phyloP scores from a whole-genome alignment of 164 flowering plant species.

The Protea cynaroides region DNA sequence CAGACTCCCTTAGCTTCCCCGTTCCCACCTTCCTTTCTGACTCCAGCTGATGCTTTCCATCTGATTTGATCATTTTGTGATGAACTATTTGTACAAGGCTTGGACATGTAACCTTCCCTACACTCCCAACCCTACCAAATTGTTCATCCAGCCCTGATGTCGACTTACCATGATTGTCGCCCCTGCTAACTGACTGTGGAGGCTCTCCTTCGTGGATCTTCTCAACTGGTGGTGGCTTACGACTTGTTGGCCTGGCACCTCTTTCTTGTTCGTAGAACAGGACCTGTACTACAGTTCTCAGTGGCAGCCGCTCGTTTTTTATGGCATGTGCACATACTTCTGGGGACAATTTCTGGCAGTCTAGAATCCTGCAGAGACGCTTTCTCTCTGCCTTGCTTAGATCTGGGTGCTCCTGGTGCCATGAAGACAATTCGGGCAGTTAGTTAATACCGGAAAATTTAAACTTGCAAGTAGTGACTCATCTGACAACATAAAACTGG shows the following conservation, averaged over 20 bases:
- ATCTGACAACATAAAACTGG: too few relatives aligned
- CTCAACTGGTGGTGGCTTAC: conserved; percentile 12
- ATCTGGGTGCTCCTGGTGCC: conserved; percentile 58
- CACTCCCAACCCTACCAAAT: background rate
- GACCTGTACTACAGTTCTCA: conserved; percentile 87
- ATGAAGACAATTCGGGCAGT: background rate
- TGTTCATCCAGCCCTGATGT: too few relatives aligned
- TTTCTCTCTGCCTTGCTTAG: conserved; percentile 66
- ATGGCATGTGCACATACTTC: conserved; percentile 69
- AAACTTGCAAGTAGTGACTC: background rate
- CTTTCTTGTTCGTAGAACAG: conserved; percentile 77
- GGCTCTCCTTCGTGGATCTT: background rate
- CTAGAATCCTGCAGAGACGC: conserved; percentile 58
- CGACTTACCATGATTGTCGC: conserved; percentile 9
- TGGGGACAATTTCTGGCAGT: conserved; percentile 69
- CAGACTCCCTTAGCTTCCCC: conserved; percentile 9
- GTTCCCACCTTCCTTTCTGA: conserved; percentile 11
- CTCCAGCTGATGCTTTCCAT: conserved; percentile 6
- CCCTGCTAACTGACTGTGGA: background rate
- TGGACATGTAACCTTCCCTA: background rate
- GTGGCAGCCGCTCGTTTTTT: conserved; percentile 70
- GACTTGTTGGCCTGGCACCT: conserved; percentile 17
- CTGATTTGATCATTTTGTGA: conserved; percentile 8
- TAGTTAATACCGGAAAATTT: background rate
- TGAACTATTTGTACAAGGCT: background rate